Evolutionary conservation across 2,329 filamentous ascomycete genomes (phyloP).

Genomic region (Monilinia aucupariae): DNA sequence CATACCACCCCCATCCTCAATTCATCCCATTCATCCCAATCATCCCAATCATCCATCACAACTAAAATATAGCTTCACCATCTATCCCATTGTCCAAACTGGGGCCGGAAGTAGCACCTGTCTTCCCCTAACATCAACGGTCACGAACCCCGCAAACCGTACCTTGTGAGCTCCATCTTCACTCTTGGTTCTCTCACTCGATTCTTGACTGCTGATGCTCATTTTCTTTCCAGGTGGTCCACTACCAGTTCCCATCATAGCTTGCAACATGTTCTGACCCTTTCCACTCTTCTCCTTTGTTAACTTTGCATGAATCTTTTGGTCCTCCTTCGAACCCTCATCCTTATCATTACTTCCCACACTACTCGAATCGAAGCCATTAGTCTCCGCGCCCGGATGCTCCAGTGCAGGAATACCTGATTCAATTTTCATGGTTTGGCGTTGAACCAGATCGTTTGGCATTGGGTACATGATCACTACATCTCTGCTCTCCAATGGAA

Average conservation of each 20-base stretch:
- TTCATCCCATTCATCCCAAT: not conserved
- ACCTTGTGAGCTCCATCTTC: constrained; percentile 46
- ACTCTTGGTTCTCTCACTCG: constrained; percentile 27
- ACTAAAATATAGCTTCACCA: not conserved
- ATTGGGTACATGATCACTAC: constrained; percentile 81
- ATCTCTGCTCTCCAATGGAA: constrained; percentile 87
- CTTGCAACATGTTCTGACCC: constrained; percentile 37
- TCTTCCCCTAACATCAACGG: constrained; percentile 66
- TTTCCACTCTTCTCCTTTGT: constrained; percentile 32
- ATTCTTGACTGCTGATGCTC: constrained; percentile 28
- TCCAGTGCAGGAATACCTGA: constrained; percentile 57
- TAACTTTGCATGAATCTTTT: constrained; percentile 29
- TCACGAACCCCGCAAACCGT: constrained; percentile 69
- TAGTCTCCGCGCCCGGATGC: constrained; percentile 32
- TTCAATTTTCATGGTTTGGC: constrained; percentile 81
- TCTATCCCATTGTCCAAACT: constrained; percentile 54
- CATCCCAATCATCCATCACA: not conserved
- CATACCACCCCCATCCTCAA: not conserved
- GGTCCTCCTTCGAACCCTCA: constrained; percentile 29
- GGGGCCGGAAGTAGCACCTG: constrained; percentile 73
- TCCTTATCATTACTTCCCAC: constrained; percentile 33
- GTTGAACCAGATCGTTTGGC: constrained; percentile 65
- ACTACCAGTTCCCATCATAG: constrained; percentile 28
- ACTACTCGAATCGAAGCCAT: constrained; percentile 31
- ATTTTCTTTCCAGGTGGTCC: constrained; percentile 25